Conservation (phyloP, 2,329 filamentous ascomycete species). For the Stromatinia cepivora region DNA sequence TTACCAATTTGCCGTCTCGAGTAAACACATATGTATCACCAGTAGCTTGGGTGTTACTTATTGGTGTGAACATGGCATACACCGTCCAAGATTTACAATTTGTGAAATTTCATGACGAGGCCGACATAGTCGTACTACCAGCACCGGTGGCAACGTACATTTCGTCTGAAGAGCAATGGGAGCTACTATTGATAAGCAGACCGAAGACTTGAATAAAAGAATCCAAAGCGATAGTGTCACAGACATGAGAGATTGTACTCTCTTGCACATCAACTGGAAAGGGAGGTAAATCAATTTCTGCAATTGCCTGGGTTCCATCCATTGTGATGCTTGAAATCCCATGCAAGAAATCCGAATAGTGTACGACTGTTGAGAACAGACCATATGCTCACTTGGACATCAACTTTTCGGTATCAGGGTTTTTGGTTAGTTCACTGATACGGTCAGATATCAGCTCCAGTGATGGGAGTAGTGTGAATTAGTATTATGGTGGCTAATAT, state of each 20-base stretch:
- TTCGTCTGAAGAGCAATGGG: not conserved
- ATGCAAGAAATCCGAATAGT: slow-evolving; percentile 10
- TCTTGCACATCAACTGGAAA: not conserved
- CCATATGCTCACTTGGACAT: slow-evolving; percentile 18
- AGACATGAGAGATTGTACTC: slow-evolving; percentile 2
- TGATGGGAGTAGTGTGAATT: too few species aligned
- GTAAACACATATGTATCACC: slow-evolving; percentile 24
- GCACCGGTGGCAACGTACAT: slow-evolving; percentile 1
- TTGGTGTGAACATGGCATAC: slow-evolving; percentile 18
- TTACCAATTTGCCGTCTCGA: slow-evolving; percentile 1
- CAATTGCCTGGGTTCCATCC: slow-evolving; percentile 6
- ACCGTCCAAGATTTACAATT: slow-evolving; percentile 17
- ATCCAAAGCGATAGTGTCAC: slow-evolving; percentile 31
- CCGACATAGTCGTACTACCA: slow-evolving; percentile 2
- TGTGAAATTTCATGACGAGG: not conserved
- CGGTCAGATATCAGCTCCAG: not conserved
- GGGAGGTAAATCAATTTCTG: slow-evolving; percentile 5
- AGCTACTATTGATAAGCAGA: slow-evolving; percentile 22
- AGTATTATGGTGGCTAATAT: too few species aligned
- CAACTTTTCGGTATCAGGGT: slow-evolving; percentile 5
- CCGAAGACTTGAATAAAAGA: slow-evolving; percentile 43
- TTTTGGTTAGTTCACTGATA: not conserved
- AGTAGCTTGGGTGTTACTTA: not conserved
- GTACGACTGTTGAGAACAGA: slow-evolving; percentile 4
- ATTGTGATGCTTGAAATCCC: slow-evolving; percentile 8